Evolutionary conservation across 176 grass and related monocot genomes (phyloP).

Genomic region (Lolium perenne): DNA sequence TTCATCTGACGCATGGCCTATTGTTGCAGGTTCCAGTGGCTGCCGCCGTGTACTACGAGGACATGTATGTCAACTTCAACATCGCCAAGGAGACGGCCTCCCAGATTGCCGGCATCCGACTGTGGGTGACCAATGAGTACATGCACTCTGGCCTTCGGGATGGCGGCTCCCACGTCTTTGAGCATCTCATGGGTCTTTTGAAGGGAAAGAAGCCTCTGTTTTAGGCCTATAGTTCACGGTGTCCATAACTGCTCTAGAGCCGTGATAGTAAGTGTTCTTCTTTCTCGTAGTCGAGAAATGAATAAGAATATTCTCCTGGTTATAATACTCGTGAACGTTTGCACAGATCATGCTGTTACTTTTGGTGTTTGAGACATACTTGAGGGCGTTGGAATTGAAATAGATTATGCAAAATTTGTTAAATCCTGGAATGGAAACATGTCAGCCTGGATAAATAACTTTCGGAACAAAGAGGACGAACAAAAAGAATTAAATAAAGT

Average conservation of each 20-base stretch:
- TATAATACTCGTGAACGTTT: background rate
- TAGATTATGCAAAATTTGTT: background rate
- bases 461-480: too few relatives aligned
- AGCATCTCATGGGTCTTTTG: conserved; percentile 50
- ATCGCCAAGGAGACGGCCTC: conserved; percentile 82
- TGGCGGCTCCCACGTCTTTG: conserved; percentile 65
- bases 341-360: background rate
- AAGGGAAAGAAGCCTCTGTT: conserved; percentile 30
- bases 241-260: background rate
- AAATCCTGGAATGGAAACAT: background rate
- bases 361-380: background rate
- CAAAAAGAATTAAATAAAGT: too few relatives aligned
- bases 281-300: background rate
- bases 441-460: background rate
- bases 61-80: conserved; percentile 98
- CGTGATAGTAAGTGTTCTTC: background rate
- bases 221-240: background rate
- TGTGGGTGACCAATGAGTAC: conserved; percentile 96
- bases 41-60: conserved; percentile 89
- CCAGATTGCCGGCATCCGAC: conserved; percentile 72
- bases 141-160: conserved; percentile 91
- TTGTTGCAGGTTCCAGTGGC: conserved; percentile 71
- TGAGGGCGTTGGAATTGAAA: background rate
- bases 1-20: background rate
- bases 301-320: background rate